Evolutionary conservation across 1,284 basidiomycete genomes (phyloP).

Genomic region (Leccinum subatratum): DNA sequence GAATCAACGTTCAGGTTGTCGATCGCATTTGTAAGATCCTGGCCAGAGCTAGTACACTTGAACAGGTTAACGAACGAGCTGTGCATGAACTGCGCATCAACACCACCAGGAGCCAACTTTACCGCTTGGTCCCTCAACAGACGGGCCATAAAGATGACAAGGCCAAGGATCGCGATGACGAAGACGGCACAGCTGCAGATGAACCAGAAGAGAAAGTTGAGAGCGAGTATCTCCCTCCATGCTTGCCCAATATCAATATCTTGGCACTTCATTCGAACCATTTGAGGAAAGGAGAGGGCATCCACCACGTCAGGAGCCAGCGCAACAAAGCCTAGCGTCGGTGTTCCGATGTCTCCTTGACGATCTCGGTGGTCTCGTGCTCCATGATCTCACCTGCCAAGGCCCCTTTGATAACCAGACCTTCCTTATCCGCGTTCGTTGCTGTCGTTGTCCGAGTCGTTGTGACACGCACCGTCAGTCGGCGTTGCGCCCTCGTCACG

Average conservation of each 20-base stretch:
- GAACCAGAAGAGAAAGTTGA: conserved; percentile 97
- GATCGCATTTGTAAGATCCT: no score
- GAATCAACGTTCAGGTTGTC: no score
- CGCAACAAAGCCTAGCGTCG: conserved; percentile 89
- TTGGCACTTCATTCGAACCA: conserved; percentile 85
- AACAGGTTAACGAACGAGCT: no score
- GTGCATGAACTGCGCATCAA: no score
- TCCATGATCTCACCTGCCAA: conserved; percentile 76
- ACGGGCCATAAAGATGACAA: no score
- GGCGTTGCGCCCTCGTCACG: no score
- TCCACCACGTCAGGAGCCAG: conserved; percentile 90
- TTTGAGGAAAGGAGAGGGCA: conserved; percentile 67
- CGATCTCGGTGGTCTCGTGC: conserved; percentile 77
- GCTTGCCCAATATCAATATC: conserved; percentile 94
- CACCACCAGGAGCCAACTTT: no score
- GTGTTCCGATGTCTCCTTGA: conserved; percentile 75
- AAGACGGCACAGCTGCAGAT: conserved; percentile 85
- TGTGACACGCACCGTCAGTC: no score
- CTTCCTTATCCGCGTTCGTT: no score
- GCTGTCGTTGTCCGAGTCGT: no score
- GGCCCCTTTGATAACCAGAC: conserved; percentile 18
- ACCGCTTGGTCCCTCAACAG: no score
- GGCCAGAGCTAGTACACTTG: no score
- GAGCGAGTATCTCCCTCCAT: conserved; percentile 95
- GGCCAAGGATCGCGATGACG: conserved; percentile 86